phyloP scores from a whole-genome alignment of 2,329 filamentous ascomycete genomes.

The Microdochium bolleyi region DNA sequence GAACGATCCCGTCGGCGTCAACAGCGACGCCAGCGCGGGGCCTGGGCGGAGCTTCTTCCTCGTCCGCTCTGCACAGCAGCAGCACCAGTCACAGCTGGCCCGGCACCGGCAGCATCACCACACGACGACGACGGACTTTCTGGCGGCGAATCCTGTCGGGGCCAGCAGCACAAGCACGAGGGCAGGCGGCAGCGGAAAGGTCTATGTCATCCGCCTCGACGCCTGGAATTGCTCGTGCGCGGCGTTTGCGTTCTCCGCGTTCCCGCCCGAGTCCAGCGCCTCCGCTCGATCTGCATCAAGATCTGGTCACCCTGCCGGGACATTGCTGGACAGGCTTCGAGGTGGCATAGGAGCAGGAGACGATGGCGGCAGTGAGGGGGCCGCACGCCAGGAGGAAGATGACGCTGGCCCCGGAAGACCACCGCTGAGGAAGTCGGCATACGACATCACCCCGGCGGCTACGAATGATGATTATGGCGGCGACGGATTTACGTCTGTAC shows the following conservation, averaged over 20 bases:
- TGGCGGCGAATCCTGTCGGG: slow-evolving; percentile 7
- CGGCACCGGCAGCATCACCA: slow-evolving; percentile 15
- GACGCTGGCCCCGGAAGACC: background rate
- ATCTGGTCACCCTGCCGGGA: slow-evolving; percentile 3
- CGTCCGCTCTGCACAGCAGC: slow-evolving; percentile 50
- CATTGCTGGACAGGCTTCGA: no score
- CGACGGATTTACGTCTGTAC: slow-evolving; percentile 1
- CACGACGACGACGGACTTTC: background rate
- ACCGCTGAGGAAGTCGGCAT: slow-evolving; percentile 4
- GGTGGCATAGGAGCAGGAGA: background rate
- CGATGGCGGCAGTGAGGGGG: slow-evolving; percentile 2
- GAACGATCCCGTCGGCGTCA: background rate
- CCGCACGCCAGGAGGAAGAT: slow-evolving; percentile 1
- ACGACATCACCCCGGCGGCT: background rate
- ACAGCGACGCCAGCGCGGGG: background rate
- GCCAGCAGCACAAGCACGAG: slow-evolving; percentile 8
- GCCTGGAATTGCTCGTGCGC: slow-evolving; percentile 91
- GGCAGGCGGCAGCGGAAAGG: background rate
- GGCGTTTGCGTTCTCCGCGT: slow-evolving; percentile 69
- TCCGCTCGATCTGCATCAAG: background rate
- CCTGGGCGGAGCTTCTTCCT: slow-evolving; percentile 39
- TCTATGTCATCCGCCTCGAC: slow-evolving; percentile 63
- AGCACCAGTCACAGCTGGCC: slow-evolving; percentile 11
- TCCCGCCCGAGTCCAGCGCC: slow-evolving; percentile 29
- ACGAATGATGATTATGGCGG: slow-evolving; percentile 2